Evolutionary conservation across 139 green algal genomes (phyloP).

Genomic region (Ettlia oleoabundans): DNA sequence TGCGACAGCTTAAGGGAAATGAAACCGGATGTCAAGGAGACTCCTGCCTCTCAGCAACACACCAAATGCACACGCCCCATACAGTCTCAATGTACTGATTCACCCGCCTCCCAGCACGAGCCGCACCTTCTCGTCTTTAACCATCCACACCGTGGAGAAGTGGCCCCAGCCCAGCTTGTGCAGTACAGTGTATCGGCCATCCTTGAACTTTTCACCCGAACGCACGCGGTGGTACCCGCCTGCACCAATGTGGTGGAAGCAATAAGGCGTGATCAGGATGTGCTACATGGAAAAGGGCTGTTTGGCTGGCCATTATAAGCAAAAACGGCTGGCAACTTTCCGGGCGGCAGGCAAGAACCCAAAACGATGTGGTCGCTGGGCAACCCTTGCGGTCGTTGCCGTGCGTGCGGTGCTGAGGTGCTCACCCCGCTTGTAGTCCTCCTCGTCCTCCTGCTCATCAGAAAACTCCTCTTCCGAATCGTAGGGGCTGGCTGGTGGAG

Average conservation of each 20-base stretch:
- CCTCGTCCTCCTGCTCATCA: constrained; percentile 52
- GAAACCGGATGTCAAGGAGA: too few relatives aligned
- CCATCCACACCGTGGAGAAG: constrained; percentile 98
- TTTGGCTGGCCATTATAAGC: too few relatives aligned
- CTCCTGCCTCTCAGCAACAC: too few relatives aligned
- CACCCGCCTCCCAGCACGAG: too few relatives aligned
- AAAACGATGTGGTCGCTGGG: background rate
- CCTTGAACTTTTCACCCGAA: constrained; percentile 90
- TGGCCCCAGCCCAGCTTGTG: constrained; percentile 99
- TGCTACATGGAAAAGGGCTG: too few relatives aligned
- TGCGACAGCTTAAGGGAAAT: too few relatives aligned
- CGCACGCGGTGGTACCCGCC: constrained; percentile 96
- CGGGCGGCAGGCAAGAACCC: background rate
- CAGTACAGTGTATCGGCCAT: constrained; percentile 90
- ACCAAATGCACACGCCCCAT: too few relatives aligned
- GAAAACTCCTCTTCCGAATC: constrained; percentile 40
- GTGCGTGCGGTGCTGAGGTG: background rate
- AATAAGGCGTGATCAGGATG: too few relatives aligned
- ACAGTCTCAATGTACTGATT: too few relatives aligned
- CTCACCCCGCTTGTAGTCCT: constrained; percentile 44
- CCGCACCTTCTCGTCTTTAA: constrained; percentile 75
- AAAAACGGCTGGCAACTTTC: too few relatives aligned
- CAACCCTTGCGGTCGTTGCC: background rate
- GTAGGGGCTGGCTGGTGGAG: background rate
- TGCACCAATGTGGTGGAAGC: constrained; percentile 52